Evolutionary conservation across 768 basidiomycete genomes (phyloP), one percentile per base, ranked within the genome.

Genomic region (Trametes maxima): DNA sequence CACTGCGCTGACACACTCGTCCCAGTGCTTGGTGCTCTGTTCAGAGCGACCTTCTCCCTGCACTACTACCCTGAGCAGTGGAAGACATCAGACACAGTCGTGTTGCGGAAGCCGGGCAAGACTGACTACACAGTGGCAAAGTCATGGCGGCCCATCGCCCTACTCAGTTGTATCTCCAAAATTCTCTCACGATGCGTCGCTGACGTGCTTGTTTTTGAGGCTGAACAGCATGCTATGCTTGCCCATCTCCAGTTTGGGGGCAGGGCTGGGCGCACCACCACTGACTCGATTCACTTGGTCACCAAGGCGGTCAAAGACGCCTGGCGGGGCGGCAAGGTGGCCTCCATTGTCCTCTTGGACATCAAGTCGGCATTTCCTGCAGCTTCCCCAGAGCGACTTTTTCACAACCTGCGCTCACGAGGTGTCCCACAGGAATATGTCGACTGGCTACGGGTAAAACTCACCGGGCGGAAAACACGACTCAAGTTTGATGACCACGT

Each of bases 351-450:
- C 0, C 67, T 74, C 8, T 51, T 74, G 3, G 70, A 62, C 13
- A 69, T 82, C 28, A 75, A 79, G 47, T 67, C 72, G 1, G 73
- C 75, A 0, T 81, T 66, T 39, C 67, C 67, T 3, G 66, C 60
- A 17, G 62, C 59, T 0, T 35, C 40, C 22, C 55, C 61, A 0
- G 63, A 64, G 13, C 44, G 57, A 1, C 61, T 68, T 16, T 49
- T 62, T 21, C 59, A 68, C 49, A 57, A 64, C 46, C 52, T 68
- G 42, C 52, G 65, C 0, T n/a, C 21, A 47, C 37, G 55, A 1
- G 62, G 67, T 5, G 44, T 68, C 6, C 67, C 67, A n/a, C 40
- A 47, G 21, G 47, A 64, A 13, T 39, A 64, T 25, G 65, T 68
- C 5, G 50, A 52, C 5, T 71, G 66, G 65, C 44, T 69, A 8